Evolutionary conservation across 2,329 filamentous ascomycete species (phyloP).

Genomic region (Aureobasidium sp.): DNA sequence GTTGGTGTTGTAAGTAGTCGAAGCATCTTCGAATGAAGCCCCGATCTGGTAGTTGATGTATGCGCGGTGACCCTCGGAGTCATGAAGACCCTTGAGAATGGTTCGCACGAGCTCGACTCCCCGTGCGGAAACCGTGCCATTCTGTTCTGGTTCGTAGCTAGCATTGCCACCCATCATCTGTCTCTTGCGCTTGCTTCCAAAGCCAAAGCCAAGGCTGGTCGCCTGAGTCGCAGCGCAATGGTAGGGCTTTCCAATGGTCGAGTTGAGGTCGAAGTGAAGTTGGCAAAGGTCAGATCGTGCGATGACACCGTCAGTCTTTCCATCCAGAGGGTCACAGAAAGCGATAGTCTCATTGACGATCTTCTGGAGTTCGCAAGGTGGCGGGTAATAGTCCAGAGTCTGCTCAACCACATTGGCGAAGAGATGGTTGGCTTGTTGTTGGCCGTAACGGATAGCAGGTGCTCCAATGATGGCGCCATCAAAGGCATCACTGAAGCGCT

Average conservation of each 20-base stretch:
- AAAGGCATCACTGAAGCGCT: constrained; percentile 44
- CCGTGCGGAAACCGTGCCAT: constrained; percentile 26
- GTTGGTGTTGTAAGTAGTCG: constrained; percentile 29
- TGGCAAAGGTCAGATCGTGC: constrained; percentile 43
- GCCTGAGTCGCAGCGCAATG: constrained; percentile 32
- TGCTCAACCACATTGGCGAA: constrained; percentile 35
- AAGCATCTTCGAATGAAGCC: constrained; percentile 27
- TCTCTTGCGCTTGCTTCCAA: neutral
- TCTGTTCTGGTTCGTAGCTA: constrained; percentile 21
- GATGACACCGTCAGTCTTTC: constrained; percentile 47
- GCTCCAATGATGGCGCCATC: constrained; percentile 41
- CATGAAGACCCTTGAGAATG: constrained; percentile 35
- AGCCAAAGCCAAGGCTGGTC: constrained; percentile 1
- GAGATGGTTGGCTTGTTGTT: constrained; percentile 41
- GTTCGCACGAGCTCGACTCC: constrained; percentile 28
- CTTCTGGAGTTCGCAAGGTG: constrained; percentile 41
- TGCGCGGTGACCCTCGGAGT: constrained; percentile 33
- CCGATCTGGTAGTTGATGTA: constrained; percentile 36
- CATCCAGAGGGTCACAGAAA: constrained; percentile 49
- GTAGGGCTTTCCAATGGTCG: constrained; percentile 41
- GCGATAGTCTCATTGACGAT: constrained; percentile 49
- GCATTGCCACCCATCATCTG: neutral
- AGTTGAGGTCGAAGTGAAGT: constrained; percentile 39
- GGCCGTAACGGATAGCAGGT: constrained; percentile 39
- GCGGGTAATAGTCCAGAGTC: constrained; percentile 35